These are phyloP conservation scores for Linnemannia exigua DNA, from an alignment of 192 early-diverging fungal genomes.

Conservation along the genomic window DNA sequence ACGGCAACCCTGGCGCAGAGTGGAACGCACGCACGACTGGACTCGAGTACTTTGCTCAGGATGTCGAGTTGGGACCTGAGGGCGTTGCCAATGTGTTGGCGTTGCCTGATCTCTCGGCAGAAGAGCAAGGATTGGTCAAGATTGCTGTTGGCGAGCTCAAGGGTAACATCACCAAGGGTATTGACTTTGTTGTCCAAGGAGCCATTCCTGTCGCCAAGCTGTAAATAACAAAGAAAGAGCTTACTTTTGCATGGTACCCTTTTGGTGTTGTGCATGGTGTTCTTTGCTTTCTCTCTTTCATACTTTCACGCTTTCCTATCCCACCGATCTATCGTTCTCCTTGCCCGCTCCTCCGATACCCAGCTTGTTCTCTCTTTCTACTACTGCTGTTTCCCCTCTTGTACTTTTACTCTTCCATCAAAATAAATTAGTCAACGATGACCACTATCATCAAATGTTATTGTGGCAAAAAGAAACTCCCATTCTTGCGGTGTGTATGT, in stretches of 20 bases:
- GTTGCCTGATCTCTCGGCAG: constrained; percentile 75
- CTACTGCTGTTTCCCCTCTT: neutral
- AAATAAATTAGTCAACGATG: neutral
- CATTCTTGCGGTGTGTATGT: neutral
- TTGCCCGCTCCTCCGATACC: neutral
- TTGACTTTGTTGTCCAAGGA: constrained; percentile 72
- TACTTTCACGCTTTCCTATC: neutral
- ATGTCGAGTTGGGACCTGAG: constrained; percentile 77
- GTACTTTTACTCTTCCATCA: neutral
- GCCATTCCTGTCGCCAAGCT: constrained; percentile 34
- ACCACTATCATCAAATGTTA: neutral
- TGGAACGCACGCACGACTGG: constrained; percentile 69
- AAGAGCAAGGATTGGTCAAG: constrained; percentile 83
- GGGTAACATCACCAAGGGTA: constrained; percentile 91
- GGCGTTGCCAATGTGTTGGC: constrained; percentile 90
- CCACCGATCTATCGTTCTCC: neutral
- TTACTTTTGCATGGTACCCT: neutral
- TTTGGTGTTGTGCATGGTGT: neutral
- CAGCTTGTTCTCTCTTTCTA: neutral
- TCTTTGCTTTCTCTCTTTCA: neutral
- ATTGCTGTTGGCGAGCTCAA: constrained; percentile 86
- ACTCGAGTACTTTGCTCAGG: constrained; percentile 81
- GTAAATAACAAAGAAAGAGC: neutral
- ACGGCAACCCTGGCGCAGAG: constrained; percentile 55
- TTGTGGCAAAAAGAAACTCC: constrained; percentile 1